These are phyloP conservation scores for Boletus edulis DNA, from an alignment of 768 basidiomycete genomes.

Conservation along the genomic window DNA sequence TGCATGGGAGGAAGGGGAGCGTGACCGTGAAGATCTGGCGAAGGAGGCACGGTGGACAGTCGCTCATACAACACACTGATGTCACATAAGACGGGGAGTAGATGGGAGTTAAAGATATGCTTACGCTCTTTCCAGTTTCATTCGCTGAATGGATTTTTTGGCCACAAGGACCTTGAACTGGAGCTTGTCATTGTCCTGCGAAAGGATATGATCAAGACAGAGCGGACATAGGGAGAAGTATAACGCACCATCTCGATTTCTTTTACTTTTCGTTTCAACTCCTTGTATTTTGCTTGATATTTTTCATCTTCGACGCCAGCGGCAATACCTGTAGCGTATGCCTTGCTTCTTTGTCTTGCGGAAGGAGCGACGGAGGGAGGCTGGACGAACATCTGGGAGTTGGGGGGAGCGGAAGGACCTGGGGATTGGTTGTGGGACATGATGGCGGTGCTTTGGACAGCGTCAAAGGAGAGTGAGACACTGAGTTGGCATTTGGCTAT, in stretches of 20 bases:
- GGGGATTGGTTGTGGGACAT: constrained; percentile 69
- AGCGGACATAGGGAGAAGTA: neutral
- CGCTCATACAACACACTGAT: constrained; percentile 76
- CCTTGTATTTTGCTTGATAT: constrained; percentile 86
- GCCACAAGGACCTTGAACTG: constrained; percentile 77
- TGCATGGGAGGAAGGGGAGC: constrained; percentile 33
- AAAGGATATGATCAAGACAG: constrained; percentile 2
- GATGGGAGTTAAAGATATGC: constrained; percentile 35
- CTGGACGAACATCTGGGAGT: constrained; percentile 34
- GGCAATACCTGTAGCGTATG: constrained; percentile 59
- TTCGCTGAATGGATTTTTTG: constrained; percentile 79
- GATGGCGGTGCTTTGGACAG: constrained; percentile 41
- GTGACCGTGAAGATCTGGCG: constrained; percentile 48
- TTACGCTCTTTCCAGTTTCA: constrained; percentile 87
- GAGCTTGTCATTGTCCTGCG: constrained; percentile 86
- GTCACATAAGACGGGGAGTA: constrained; percentile 25
- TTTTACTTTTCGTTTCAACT: constrained; percentile 83
- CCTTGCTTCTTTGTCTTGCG: constrained; percentile 46
- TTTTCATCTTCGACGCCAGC: constrained; percentile 83
- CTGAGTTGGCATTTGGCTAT: constrained; percentile 24
- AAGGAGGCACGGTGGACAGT: constrained; percentile 57
- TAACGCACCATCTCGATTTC: constrained; percentile 76
- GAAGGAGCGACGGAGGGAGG: constrained; percentile 30
- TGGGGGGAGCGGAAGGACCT: constrained; percentile 44
- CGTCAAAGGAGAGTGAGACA: constrained; percentile 35